Percentiles rank a stretch among this genome's conserved stretches.
phyloP scores from a whole-genome alignment of 805 yeast species.

The Candida nemodendra region DNA sequence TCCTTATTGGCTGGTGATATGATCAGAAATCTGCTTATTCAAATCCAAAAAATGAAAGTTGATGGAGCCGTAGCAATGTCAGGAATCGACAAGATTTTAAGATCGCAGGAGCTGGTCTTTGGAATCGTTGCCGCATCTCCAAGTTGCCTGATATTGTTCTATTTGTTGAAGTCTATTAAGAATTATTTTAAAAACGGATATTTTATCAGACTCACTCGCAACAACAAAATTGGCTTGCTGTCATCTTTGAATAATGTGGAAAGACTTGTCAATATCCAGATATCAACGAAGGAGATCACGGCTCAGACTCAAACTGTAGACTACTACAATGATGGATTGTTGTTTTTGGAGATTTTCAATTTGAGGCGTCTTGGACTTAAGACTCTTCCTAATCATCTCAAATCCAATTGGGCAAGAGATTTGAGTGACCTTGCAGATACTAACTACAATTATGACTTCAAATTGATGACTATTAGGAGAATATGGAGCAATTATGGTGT shows the following conservation, averaged over 20 bases:
- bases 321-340: slow-evolving; percentile 51
- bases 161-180: slow-evolving; percentile 34
- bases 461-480: slow-evolving; percentile 50
- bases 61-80: slow-evolving; percentile 88
- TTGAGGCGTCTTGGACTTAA: slow-evolving; percentile 49
- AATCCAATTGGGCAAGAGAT: slow-evolving; percentile 60
- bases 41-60: slow-evolving; percentile 93
- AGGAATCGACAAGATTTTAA: slow-evolving; percentile 86
- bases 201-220: slow-evolving; percentile 31
- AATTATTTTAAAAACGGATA: slow-evolving; percentile 38
- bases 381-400: slow-evolving; percentile 50
- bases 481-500: slow-evolving; percentile 60
- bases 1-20: slow-evolving; percentile 67
- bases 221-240: slow-evolving; percentile 37
- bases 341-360: slow-evolving; percentile 64
- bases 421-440: slow-evolving; percentile 54
- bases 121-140: slow-evolving; percentile 91
- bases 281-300: slow-evolving; percentile 13
- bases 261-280: slow-evolving; percentile 21
- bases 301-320: slow-evolving; percentile 22
- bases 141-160: slow-evolving; percentile 57
- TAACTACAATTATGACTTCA: slow-evolving; percentile 36
- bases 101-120: slow-evolving; percentile 92
- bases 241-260: slow-evolving; percentile 48
- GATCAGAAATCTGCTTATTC: slow-evolving; percentile 76